Percentiles rank a stretch among this genome's conserved stretches.
Conservation (phyloP, 225 moss, liverwort and hornwort genomes). For the Polytrichum commune region DNA sequence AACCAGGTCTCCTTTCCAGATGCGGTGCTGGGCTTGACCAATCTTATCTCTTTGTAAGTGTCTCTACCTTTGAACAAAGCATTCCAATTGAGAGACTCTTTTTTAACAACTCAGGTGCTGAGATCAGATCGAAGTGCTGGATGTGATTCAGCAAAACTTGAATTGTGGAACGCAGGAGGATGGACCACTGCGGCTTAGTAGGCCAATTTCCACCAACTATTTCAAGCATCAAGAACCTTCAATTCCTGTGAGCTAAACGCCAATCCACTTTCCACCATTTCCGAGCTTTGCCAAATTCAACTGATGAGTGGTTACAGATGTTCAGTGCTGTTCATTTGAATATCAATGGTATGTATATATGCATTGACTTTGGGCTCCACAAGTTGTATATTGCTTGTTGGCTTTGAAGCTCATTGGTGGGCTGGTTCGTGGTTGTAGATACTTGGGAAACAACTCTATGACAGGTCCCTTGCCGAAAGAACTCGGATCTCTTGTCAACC, state of each 20-base stretch:
- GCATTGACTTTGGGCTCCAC: too few relatives aligned
- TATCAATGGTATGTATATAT: too few relatives aligned
- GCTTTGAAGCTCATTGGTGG: background rate
- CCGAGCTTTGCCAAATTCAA: background rate
- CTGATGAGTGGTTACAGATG: background rate
- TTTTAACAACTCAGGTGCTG: background rate
- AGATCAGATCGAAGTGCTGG: too few relatives aligned
- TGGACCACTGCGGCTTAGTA: slow-evolving; percentile 25
- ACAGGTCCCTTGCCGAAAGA: slow-evolving; percentile 27
- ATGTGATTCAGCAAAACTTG: too few relatives aligned
- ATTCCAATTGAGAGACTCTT: background rate
- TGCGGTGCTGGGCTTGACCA: slow-evolving; percentile 17
- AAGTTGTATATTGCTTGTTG: background rate
- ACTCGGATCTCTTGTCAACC: slow-evolving; percentile 16
- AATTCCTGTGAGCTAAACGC: slow-evolving; percentile 22
- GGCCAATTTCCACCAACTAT: slow-evolving; percentile 26
- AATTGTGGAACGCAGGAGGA: slow-evolving; percentile 17
- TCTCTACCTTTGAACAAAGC: background rate
- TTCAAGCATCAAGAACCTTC: slow-evolving; percentile 20
- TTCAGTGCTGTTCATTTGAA: too few relatives aligned
- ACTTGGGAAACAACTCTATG: slow-evolving; percentile 38
- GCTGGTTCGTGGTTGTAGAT: slow-evolving; percentile 15
- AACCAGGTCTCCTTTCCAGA: slow-evolving; percentile 17
- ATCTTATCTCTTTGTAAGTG: slow-evolving; percentile 33
- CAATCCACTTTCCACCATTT: background rate